Base-by-base conservation (phyloP, 2,329 filamentous ascomycete genomes). In the Diaporthe nobilis region DNA sequence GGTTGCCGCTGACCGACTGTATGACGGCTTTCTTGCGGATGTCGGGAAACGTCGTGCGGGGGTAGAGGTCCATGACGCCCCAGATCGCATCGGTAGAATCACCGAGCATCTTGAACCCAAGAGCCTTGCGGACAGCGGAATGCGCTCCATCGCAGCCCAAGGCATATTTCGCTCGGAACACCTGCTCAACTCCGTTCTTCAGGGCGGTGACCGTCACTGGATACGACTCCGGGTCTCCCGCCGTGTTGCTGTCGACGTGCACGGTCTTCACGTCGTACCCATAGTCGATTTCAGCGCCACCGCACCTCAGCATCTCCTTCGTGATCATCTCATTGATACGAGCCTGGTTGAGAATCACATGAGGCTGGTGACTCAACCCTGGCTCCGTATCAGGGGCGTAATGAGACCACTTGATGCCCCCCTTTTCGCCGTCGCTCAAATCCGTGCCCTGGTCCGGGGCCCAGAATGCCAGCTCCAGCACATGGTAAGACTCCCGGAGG, bases 391-490 rank as follows among this genome's bases (percentile, higher is more conserved):
- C 91, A 2, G 89, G 85, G 0, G 88, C 86, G 39, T 85, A 85
- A 47, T 86, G 84, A 2, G 84, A 87, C 70, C 89, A 81, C 57
- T 82, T 81, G 74, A 92, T 90, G 0, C 81, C 82, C 1, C 68
- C 78, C 15, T 51, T 51, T 7, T 61, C 61, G 4, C 12, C 75
- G 0, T 34, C 51, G 20, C 42, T 34, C 15, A 72, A 20, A 2
- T 37, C 28, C 8, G 73, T 75, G 0, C 67, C 63, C 9, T 77
- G 79, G 7, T 80, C 78, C 0, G 85, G 80, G 3, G 85, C 85
- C 90, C 90, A 92, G 77, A 92, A 92, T 4, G 87, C 86, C 4
- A 90, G 83, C 81, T 92, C 90, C 25, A 89, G 83, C 15, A 90
- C 87, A 79, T 92, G 90, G 73, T 89, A 92, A 0, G 90, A 86